phyloP scores from a whole-genome alignment of 192 early-diverging fungal genomes.

The Entomortierella parvispora region DNA sequence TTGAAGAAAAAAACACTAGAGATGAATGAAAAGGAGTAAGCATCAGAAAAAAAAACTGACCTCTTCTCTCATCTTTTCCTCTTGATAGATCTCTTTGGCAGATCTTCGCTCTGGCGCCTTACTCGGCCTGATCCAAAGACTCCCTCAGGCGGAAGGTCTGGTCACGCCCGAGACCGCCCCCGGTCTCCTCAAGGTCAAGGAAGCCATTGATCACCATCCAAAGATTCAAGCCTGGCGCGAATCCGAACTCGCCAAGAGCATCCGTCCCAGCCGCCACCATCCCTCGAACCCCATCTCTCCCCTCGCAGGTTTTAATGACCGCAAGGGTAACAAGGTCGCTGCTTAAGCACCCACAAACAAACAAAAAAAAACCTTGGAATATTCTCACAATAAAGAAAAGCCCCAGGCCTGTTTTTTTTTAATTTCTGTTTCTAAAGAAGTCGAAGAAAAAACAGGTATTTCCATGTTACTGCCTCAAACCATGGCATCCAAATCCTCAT shows the following conservation, averaged over 20 bases:
- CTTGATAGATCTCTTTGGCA: conserved; percentile 29
- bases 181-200: conserved; percentile 26
- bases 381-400: no score
- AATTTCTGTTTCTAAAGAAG: no score
- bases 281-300: conserved; percentile 5
- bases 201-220: conserved; percentile 12
- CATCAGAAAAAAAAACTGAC: background rate
- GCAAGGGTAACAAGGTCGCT: conserved; percentile 18
- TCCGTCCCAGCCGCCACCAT: conserved; percentile 5
- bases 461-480: no score
- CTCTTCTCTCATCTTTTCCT: background rate
- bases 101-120: conserved; percentile 22
- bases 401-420: no score
- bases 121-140: conserved; percentile 7
- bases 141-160: conserved; percentile 1
- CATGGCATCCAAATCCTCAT: conserved; percentile 30
- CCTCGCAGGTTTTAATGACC: conserved; percentile 15
- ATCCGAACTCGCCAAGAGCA: conserved; percentile 21
- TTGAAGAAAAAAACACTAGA: background rate
- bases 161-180: conserved; percentile 19
- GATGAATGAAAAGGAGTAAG: background rate
- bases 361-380: no score
- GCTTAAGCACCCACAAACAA: no score
- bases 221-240: conserved; percentile 31
- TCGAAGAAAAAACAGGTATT: no score